Conservation (phyloP, 257 asterid species). For the Solanum peruvianum region DNA sequence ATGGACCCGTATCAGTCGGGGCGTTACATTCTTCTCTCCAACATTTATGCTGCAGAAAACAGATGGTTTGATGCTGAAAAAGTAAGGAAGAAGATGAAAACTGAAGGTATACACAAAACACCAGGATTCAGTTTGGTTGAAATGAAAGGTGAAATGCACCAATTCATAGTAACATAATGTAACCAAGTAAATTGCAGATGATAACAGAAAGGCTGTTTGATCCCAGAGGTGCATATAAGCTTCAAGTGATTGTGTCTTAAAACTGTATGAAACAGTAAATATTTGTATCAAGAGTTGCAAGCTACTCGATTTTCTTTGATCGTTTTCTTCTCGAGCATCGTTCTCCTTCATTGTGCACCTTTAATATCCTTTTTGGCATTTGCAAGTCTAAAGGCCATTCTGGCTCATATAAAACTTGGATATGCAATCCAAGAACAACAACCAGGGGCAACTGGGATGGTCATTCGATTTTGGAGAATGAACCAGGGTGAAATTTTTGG, state of each 20-base stretch:
- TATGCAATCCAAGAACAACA: not conserved
- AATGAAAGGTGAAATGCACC: slow-evolving; percentile 1
- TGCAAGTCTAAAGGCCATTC: not conserved
- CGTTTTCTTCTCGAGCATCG: not conserved
- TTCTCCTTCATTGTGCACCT: not conserved
- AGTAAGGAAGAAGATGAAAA: slow-evolving; percentile 9
- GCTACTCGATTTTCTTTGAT: not conserved
- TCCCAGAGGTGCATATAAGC: not conserved
- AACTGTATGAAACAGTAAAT: not conserved
- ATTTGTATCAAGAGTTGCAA: not conserved
- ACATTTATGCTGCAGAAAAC: slow-evolving; percentile 6
- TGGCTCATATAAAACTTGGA: not conserved
- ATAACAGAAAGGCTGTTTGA: not conserved
- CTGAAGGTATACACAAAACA: slow-evolving; percentile 1
- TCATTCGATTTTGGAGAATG: slow-evolving; percentile 32
- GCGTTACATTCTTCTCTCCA: slow-evolving; percentile 6
- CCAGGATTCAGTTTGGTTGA: slow-evolving; percentile 9
- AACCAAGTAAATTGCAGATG: not conserved
- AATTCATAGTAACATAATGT: not conserved
- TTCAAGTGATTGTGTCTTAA: not conserved
- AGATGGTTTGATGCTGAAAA: slow-evolving; percentile 12
- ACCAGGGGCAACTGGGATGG: not conserved
- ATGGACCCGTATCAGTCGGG: slow-evolving; percentile 6
- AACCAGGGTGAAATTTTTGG: slow-evolving; percentile 29
- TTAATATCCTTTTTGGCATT: not conserved